Percentiles rank a stretch among this genome's conserved stretches.
Conservation (phyloP, 441 rosid species). For the Jatropha podagrica region DNA sequence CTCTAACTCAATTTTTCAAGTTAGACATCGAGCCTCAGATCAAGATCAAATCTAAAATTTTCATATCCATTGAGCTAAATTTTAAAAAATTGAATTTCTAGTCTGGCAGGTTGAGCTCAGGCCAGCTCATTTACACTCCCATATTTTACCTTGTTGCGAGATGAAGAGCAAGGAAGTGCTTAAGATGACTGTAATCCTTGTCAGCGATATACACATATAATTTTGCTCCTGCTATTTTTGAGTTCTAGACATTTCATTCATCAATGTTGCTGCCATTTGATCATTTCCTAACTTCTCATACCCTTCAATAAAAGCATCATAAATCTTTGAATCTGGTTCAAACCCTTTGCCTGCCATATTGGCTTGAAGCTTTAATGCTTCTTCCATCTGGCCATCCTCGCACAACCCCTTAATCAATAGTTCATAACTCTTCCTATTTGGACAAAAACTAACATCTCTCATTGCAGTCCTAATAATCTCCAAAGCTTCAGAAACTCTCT, state of each 20-base stretch:
- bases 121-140: too few relatives aligned
- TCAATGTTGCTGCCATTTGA: constrained; percentile 50
- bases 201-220: background rate
- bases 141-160: background rate
- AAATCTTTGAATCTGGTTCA: constrained; percentile 50
- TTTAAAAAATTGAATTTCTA: too few relatives aligned
- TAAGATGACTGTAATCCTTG: background rate
- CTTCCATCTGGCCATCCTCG: constrained; percentile 55
- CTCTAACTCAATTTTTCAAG: too few relatives aligned
- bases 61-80: too few relatives aligned
- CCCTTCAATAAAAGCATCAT: constrained; percentile 58
- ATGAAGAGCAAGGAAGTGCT: background rate
- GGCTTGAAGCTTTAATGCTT: constrained; percentile 72
- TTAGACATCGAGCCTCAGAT: too few relatives aligned
- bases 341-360: constrained; percentile 84
- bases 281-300: constrained; percentile 50
- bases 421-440: constrained; percentile 49
- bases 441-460: constrained; percentile 38
- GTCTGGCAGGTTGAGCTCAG: too few relatives aligned
- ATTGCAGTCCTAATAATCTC: constrained; percentile 41
- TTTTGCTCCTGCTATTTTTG: constrained; percentile 28
- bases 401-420: constrained; percentile 57
- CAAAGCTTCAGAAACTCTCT: constrained; percentile 52
- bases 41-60: too few relatives aligned
- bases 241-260: constrained; percentile 52